These are phyloP conservation scores for Hypericum perforatum DNA, from an alignment of 345 rosid species.

Conservation along the genomic window DNA sequence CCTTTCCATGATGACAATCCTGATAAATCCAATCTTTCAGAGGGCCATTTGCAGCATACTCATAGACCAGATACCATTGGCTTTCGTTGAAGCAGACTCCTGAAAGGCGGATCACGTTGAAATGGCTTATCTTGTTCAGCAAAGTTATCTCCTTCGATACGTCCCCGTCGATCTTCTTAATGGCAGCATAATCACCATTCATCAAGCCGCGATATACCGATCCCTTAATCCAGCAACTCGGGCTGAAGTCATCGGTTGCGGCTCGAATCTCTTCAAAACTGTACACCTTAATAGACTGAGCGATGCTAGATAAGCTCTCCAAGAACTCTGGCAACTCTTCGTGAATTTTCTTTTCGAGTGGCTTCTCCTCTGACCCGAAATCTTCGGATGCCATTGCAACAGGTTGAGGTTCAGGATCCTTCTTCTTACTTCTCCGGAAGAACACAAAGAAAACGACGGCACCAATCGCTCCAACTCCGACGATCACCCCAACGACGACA, in stretches of 20 bases:
- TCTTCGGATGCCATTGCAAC: background rate
- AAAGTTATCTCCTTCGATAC: background rate
- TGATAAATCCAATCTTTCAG: conserved; percentile 35
- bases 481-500: background rate
- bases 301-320: background rate
- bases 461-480: background rate
- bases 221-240: background rate
- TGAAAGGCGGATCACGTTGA: background rate
- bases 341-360: background rate
- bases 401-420: background rate
- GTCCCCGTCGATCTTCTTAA: conserved; percentile 4
- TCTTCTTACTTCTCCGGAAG: background rate
- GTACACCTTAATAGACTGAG: conserved; percentile 2
- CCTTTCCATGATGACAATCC: conserved; percentile 16
- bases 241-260: conserved; percentile 1
- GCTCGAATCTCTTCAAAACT: background rate
- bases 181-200: conserved; percentile 3
- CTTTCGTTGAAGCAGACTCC: no score
- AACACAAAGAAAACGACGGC: background rate
- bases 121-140: background rate
- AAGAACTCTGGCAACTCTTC: background rate
- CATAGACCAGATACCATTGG: no score
- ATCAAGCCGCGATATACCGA: conserved; percentile 1
- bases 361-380: background rate
- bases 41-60: no score